A percentile compares a stretch with the other conserved stretches of the same genome.
These are phyloP conservation scores for Astragalus glycyphyllos DNA, from an alignment of 306 rosid species.

Conservation along the genomic window DNA sequence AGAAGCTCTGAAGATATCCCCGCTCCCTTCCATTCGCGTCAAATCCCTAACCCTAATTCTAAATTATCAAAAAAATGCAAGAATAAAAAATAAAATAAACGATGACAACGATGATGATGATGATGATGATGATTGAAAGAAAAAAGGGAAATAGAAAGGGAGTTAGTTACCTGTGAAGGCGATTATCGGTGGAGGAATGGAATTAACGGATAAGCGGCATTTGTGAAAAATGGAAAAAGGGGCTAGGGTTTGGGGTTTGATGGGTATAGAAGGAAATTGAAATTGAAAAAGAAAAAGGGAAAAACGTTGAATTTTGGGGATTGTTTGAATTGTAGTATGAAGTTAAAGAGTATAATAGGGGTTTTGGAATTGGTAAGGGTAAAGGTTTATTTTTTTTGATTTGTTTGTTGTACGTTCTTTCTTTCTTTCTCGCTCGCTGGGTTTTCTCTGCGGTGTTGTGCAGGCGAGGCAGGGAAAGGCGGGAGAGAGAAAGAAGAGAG, in stretches of 20 bases:
- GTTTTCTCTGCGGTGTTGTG: constrained; percentile 37
- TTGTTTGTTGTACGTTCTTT: neutral
- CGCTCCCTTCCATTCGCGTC: constrained; percentile 67
- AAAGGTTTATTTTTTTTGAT: neutral
- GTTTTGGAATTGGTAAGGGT: neutral
- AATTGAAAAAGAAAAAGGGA: too few relatives aligned
- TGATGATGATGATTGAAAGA: neutral
- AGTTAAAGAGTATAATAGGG: neutral
- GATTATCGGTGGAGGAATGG: constrained; percentile 45
- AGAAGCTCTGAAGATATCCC: constrained; percentile 61
- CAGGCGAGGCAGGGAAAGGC: constrained; percentile 23
- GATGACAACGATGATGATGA: neutral
- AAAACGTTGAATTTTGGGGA: neutral
- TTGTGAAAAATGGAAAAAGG: neutral
- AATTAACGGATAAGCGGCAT: constrained; percentile 17
- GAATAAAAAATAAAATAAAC: neutral
- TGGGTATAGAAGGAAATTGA: neutral
- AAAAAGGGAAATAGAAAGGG: neutral
- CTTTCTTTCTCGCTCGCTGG: constrained; percentile 34
- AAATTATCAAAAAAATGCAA: constrained; percentile 32
- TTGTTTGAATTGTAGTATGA: neutral
- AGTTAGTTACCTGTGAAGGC: constrained; percentile 48
- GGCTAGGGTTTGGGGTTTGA: constrained; percentile 43
- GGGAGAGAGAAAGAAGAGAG: neutral
- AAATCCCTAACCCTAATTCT: constrained; percentile 66